Conservation (phyloP, 2,329 filamentous ascomycete genomes). For the Ustulina deusta region DNA sequence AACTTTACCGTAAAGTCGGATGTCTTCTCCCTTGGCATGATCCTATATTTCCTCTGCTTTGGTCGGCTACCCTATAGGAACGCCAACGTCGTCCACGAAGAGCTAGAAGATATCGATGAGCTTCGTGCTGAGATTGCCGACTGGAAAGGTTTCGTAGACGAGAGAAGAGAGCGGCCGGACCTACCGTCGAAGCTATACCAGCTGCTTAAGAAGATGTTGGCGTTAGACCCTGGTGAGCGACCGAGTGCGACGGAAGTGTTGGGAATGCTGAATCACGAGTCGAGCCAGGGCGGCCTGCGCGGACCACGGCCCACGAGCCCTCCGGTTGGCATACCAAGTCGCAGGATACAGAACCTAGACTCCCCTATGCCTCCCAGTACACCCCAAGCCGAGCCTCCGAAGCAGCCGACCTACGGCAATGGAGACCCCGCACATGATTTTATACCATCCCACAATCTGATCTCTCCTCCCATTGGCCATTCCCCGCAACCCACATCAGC, state of each 20-base stretch:
- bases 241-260: conserved; percentile 90
- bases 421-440: conserved; percentile 38
- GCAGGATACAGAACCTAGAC: conserved; percentile 67
- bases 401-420: conserved; percentile 40
- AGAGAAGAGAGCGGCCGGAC: conserved; percentile 79
- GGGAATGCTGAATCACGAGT: conserved; percentile 78
- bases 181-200: conserved; percentile 88
- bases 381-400: conserved; percentile 59
- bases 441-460: conserved; percentile 48
- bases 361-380: conserved; percentile 64
- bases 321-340: conserved; percentile 56
- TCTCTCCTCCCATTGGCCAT: conserved; percentile 43
- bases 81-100: conserved; percentile 87
- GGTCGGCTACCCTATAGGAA: conserved; percentile 85
- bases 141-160: conserved; percentile 89
- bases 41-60: conserved; percentile 98
- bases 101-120: conserved; percentile 89
- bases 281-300: conserved; percentile 58
- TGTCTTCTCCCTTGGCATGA: conserved; percentile 98
- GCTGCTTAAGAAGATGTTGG: conserved; percentile 83
- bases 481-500: conserved; percentile 47
- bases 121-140: conserved; percentile 85
- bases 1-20: conserved; percentile 98
- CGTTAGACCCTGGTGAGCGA: conserved; percentile 79
- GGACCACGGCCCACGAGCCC: conserved; percentile 54